phyloP scores from a whole-genome alignment of 2,329 filamentous ascomycete genomes.

The Fusarium brachygibbosum region DNA sequence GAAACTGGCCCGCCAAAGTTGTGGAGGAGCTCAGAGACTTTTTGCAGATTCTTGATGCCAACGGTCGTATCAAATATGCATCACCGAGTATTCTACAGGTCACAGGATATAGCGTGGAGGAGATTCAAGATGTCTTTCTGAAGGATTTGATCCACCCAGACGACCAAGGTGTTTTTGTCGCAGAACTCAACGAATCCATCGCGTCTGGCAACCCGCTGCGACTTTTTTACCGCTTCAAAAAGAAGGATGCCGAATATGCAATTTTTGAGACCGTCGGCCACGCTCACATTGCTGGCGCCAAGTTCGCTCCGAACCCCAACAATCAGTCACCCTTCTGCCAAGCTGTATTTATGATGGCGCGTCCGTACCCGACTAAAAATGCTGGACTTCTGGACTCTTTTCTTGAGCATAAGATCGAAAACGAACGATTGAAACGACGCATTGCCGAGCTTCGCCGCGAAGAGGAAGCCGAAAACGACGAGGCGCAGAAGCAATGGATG shows the following conservation, averaged over 20 bases:
- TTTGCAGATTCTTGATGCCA: slow-evolving; percentile 85
- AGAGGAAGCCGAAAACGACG: slow-evolving; percentile 83
- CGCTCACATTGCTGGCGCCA: slow-evolving; percentile 83
- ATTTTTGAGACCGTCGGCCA: slow-evolving; percentile 96
- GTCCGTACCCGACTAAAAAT: slow-evolving; percentile 91
- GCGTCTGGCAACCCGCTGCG: slow-evolving; percentile 82
- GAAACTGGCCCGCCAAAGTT: slow-evolving; percentile 88
- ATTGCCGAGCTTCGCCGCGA: slow-evolving; percentile 89
- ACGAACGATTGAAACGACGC: slow-evolving; percentile 85
- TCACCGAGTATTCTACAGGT: slow-evolving; percentile 81
- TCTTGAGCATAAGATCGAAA: slow-evolving; percentile 96
- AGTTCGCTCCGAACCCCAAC: slow-evolving; percentile 71
- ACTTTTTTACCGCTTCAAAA: slow-evolving; percentile 88
- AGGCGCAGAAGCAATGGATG: slow-evolving; percentile 71
- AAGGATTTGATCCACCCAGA: slow-evolving; percentile 88
- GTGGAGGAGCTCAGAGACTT: slow-evolving; percentile 92
- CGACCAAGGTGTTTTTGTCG: slow-evolving; percentile 84
- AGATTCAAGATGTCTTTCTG: slow-evolving; percentile 81
- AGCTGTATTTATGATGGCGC: slow-evolving; percentile 93
- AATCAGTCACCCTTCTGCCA: slow-evolving; percentile 80
- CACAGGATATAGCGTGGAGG: slow-evolving; percentile 79
- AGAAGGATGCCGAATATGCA: slow-evolving; percentile 76
- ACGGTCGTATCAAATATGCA: slow-evolving; percentile 87
- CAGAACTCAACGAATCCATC: slow-evolving; percentile 91
- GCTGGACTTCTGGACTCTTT: slow-evolving; percentile 90